A percentile compares a stretch with the other conserved stretches of the same genome.
These are phyloP conservation scores for Chlorella ohadii DNA, from an alignment of 139 green algal genomes.

Conservation along the genomic window DNA sequence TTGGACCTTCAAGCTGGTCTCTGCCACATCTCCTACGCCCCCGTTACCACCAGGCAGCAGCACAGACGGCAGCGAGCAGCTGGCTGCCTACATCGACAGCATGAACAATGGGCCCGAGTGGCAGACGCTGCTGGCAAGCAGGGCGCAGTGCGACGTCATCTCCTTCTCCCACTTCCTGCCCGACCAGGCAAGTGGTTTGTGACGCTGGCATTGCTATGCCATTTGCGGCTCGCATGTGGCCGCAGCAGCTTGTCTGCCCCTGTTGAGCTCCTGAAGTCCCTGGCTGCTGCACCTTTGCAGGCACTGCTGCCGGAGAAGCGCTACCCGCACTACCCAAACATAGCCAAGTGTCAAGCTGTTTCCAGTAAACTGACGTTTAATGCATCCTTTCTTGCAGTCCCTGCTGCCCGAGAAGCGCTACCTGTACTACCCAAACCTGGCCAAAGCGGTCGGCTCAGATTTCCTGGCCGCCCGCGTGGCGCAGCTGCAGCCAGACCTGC, in stretches of 20 bases:
- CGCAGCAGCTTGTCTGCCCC: no score
- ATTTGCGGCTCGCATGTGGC: no score
- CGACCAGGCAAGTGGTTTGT: conserved; percentile 28
- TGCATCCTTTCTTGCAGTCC: no score
- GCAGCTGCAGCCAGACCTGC: conserved; percentile 65
- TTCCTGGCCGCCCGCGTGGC: conserved; percentile 62
- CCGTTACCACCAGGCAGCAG: background rate
- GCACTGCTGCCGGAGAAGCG: no score
- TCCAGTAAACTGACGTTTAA: no score
- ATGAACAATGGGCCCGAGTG: conserved; percentile 44
- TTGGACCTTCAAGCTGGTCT: no score
- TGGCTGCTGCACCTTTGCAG: no score
- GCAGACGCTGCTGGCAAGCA: background rate
- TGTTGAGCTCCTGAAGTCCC: no score
- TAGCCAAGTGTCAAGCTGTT: no score
- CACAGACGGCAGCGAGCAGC: conserved; percentile 18
- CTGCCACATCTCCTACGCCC: no score
- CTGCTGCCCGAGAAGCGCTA: conserved; percentile 89
- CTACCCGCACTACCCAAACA: no score
- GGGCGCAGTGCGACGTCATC: conserved; percentile 56
- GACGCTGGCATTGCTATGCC: no score
- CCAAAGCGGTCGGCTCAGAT: conserved; percentile 56
- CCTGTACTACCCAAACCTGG: conserved; percentile 79
- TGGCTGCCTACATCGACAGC: conserved; percentile 57
- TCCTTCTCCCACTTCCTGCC: conserved; percentile 81